Evolutionary conservation across 768 basidiomycete genomes (phyloP), one percentile per base, ranked within the genome.

Genomic region (Candolleomyces eurysporus): DNA sequence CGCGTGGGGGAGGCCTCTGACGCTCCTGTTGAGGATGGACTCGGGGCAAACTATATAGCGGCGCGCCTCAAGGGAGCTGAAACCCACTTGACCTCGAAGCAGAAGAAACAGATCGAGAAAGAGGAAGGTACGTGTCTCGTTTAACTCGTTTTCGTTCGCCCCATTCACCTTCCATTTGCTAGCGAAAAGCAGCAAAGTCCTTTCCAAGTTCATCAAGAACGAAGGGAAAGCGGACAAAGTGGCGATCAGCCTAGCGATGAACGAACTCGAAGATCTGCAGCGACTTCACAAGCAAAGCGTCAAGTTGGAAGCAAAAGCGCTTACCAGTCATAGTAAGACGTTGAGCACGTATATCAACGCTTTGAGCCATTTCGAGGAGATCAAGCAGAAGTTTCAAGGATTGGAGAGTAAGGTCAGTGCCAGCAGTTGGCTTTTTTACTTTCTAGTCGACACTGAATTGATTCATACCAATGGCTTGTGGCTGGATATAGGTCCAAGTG

Each of bases 201-300:
- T 92, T 40, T 83, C 86, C 7, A 92, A 85, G 68, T 82, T 94
- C 40, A 84, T 93, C 66, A 86, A 83, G 71, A 72, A 78, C 1
- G 92, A 92, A 72, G 88, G 81, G 0, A 86, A 85, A 67, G 78
- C 82, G 1, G 90, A 92, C 72, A 85, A 85, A 69, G 76, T 81
- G 62, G 81, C 88, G 0, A 72, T 94, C 21, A 72, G 76, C 21
- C 75, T 83, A 5, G 84, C 87, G 4, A 79, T 92, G 65, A 80
- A 79, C 58, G 88, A 89, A 63, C 83, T 93, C 21, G 80, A 81
- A 3, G 76, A 84, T 31, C 72, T 92, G n/a, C 89, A 90, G 69
- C 79, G 78, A 70, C 72, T 89, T n/a, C 91, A 92, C 67, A 86
- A 84, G 69, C 74, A 75, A 3, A 85, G 89, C 1, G 78, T 88